Base-by-base conservation (phyloP, 169 alveolate genomes). In the Cryptosporidium ubiquitum region DNA sequence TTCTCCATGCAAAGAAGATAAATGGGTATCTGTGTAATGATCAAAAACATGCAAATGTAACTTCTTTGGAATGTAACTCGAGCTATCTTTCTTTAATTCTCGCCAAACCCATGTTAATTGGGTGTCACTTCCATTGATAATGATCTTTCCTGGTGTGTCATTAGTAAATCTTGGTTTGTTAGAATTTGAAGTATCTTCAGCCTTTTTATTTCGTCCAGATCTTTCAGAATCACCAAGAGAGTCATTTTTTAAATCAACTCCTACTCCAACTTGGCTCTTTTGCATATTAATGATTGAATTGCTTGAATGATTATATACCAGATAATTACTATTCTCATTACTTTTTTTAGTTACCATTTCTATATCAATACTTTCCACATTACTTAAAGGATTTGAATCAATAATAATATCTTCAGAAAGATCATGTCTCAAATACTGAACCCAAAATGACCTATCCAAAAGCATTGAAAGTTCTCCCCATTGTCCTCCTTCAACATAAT, bases 41-140 rank as follows among this genome's bases (percentile, higher is more conserved):
- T 68, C 85, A 64, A 92, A 92, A 18, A 92, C 61, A 35, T 70
- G 86, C 16, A 92, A 39, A 42, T 64, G 69, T 20, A 92, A 57
- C 29, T 86, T 84, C 20, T 92, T 92, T 0, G 94, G 94, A 23
- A 69, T 60, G 49, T 58, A 49, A 18, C 84, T 85, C 7, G 92
- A 26, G 9, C 44, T 47, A 51, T 47, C 58, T 5, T 31, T 31
- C 40, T 35, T 73, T 10, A 18, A 7, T 58, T 61, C 91, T 18
- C 84, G 70, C 94, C 94, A 92, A n/a, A 31, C 44, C 94, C 94
- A 92, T 57, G 79, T 92, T n/a, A 92, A 84, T 35, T 89, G 91
- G 64, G 84, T 40, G 42, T 92, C 94, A 2, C 91, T 73, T 7
- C 94, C 94, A 26, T 92, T 92, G 16, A 92, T 86, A 37, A 92